Evolutionary conservation across 176 grass and related monocot genomes (phyloP).

Genomic region (Canna indica): DNA sequence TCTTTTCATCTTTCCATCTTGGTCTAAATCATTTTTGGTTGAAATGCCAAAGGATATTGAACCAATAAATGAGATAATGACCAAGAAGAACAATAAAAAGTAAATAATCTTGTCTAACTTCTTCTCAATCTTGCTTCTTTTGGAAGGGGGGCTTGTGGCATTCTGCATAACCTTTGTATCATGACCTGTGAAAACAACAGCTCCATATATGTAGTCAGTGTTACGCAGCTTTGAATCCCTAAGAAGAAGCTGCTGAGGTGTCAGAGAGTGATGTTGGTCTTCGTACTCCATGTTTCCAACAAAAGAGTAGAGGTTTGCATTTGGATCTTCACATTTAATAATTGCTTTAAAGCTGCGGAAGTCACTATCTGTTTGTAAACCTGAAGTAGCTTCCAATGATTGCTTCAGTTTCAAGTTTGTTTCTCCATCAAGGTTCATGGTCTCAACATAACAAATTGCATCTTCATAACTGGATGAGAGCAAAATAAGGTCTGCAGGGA

Average conservation of each 20-base stretch:
- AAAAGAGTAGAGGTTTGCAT: conserved; percentile 74
- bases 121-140: conserved; percentile 73
- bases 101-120: conserved; percentile 80
- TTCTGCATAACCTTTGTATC: conserved; percentile 99
- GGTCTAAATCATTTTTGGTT: conserved; percentile 36
- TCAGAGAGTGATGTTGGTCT: conserved; percentile 36
- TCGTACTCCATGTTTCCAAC: conserved; percentile 52
- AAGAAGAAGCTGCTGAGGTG: conserved; percentile 77
- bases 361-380: conserved; percentile 27
- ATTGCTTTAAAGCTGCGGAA: conserved; percentile 24
- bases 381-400: conserved; percentile 40
- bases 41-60: conserved; percentile 62
- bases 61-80: conserved; percentile 52
- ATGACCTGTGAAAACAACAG: conserved; percentile 70
- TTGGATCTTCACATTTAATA: conserved; percentile 79
- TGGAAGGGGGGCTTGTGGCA: conserved; percentile 59
- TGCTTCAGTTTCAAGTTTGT: conserved; percentile 96
- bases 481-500: conserved; percentile 79
- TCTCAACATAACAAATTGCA: conserved; percentile 85
- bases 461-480: conserved; percentile 84
- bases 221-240: conserved; percentile 91
- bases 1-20: conserved; percentile 49
- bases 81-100: conserved; percentile 40
- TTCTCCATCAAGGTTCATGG: conserved; percentile 93
- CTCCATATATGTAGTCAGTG: conserved; percentile 71